A percentile compares a stretch with the other conserved stretches of the same genome.
phyloP scores from a whole-genome alignment of 768 basidiomycete species.

The Auricularia sp. region DNA sequence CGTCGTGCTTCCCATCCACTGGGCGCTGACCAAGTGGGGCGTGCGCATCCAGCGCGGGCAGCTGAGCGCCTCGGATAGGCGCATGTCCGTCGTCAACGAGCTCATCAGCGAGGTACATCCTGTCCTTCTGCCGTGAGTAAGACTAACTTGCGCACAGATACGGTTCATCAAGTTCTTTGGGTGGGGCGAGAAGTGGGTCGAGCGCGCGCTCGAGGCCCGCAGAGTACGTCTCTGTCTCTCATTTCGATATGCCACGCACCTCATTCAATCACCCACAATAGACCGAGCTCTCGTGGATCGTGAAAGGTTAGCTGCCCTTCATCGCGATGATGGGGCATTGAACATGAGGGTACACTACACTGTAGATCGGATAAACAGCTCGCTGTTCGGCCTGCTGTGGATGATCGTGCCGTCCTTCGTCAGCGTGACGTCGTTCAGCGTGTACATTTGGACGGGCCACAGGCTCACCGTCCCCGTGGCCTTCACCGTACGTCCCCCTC shows the following conservation, averaged over 20 bases:
- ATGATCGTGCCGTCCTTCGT: conserved; percentile 66
- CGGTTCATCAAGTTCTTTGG: conserved; percentile 82
- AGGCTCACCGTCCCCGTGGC: conserved; percentile 70
- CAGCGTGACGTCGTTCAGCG: conserved; percentile 69
- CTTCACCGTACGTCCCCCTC: conserved; percentile 49
- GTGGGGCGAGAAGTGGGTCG: conserved; percentile 70
- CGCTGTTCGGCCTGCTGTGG: conserved; percentile 68
- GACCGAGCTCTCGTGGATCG: conserved; percentile 4
- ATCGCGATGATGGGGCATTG: background rate
- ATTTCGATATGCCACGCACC: no score
- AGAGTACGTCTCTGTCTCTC: conserved; percentile 55
- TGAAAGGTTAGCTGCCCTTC: conserved; percentile 1
- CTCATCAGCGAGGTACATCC: conserved; percentile 19
- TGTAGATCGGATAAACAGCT: conserved; percentile 56
- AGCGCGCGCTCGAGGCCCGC: conserved; percentile 51
- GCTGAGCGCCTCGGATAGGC: conserved; percentile 27
- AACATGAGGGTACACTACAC: no score
- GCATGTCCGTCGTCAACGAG: conserved; percentile 37
- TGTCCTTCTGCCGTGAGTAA: no score
- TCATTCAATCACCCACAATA: background rate
- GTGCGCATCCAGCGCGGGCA: conserved; percentile 26
- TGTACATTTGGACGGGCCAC: conserved; percentile 60
- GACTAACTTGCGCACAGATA: conserved; percentile 24
- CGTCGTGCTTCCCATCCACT: conserved; percentile 31
- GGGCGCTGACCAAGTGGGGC: conserved; percentile 26